A percentile compares a stretch with the other conserved stretches of the same genome.
These are phyloP conservation scores for Funneliformis mosseae DNA, from an alignment of 192 early-diverging fungal species.

Conservation along the genomic window DNA sequence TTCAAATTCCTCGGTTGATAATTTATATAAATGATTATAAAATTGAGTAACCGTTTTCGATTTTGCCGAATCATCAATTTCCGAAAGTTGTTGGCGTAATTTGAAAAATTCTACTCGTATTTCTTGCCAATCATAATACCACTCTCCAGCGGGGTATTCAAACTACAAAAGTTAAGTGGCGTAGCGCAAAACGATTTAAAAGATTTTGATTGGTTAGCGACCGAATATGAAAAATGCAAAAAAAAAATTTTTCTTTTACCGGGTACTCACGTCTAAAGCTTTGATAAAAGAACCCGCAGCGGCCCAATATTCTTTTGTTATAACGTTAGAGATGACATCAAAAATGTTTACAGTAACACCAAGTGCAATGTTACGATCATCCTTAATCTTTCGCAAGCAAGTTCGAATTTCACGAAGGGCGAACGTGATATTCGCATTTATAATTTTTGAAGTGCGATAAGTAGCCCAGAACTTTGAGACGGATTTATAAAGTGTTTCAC, in stretches of 20 bases:
- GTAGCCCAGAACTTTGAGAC: background rate
- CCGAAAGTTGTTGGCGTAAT: background rate
- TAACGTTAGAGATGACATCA: background rate
- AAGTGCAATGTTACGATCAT: background rate
- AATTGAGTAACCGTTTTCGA: background rate
- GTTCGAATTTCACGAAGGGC: conserved; percentile 1
- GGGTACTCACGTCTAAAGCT: background rate
- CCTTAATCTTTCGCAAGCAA: conserved; percentile 1
- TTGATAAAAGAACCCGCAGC: background rate
- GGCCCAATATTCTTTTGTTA: background rate
- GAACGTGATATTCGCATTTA: background rate
- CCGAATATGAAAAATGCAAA: background rate
- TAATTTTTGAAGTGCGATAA: background rate
- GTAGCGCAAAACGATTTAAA: background rate
- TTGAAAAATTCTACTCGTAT: background rate
- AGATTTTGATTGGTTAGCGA: background rate
- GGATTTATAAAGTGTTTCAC: background rate
- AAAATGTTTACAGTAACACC: background rate
- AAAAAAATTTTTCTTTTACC: background rate
- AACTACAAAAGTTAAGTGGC: background rate
- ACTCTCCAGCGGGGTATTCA: background rate
- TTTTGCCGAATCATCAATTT: background rate
- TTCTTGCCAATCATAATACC: background rate
- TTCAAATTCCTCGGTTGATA: background rate
- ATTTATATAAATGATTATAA: background rate